Conservation (phyloP, 768 basidiomycete species). For the Hebeloma cylindrosporum region DNA sequence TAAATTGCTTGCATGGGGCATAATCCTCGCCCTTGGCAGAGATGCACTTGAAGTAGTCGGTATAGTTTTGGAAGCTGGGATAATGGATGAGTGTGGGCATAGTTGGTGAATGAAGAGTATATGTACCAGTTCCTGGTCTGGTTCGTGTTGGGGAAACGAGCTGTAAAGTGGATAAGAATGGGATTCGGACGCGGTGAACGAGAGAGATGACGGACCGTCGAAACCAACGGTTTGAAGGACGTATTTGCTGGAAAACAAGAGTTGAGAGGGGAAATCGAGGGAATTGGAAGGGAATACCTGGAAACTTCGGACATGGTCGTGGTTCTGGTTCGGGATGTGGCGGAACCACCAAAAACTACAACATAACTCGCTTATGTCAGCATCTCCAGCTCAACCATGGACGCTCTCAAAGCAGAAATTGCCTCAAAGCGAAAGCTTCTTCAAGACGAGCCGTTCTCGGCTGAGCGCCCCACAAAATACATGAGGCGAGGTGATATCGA, state of each 20-base stretch:
- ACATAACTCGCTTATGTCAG: constrained; percentile 11
- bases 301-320: constrained; percentile 42
- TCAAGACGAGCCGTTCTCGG: constrained; percentile 39
- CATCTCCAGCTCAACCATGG: constrained; percentile 51
- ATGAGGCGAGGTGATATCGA: constrained; percentile 92
- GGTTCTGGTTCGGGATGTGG: constrained; percentile 38
- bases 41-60: constrained; percentile 98
- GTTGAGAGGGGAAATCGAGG: background rate
- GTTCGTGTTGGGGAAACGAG: constrained; percentile 88
- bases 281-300: constrained; percentile 40
- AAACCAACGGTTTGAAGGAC: constrained; percentile 94
- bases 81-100: constrained; percentile 2
- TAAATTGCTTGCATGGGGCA: constrained; percentile 99
- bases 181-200: background rate
- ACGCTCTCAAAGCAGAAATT: constrained; percentile 88
- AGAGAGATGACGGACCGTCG: constrained; percentile 57
- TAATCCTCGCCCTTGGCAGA: constrained; percentile 97
- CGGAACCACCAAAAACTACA: constrained; percentile 33
- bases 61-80: constrained; percentile 93
- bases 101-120: constrained; percentile 3
- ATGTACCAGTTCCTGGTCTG: constrained; percentile 94
- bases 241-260: constrained; percentile 60
- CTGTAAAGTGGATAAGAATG: constrained; percentile 37
- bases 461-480: constrained; percentile 74
- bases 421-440: constrained; percentile 82